These are phyloP conservation scores for Metschnikowia shivogae DNA, from an alignment of 805 yeast species.

Conservation along the genomic window DNA sequence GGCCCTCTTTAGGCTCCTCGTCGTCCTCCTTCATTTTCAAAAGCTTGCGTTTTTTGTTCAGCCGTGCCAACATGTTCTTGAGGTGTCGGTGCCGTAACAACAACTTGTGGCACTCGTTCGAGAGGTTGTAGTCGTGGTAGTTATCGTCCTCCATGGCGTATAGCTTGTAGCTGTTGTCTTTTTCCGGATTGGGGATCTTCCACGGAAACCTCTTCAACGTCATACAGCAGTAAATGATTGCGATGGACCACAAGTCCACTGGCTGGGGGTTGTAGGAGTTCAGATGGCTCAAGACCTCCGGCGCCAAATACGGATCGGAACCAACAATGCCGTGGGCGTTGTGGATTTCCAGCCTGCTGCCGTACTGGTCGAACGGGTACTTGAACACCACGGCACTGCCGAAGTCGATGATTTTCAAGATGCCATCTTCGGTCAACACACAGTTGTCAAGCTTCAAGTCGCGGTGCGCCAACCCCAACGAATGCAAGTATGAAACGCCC, in stretches of 20 bases:
- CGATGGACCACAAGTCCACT: constrained; percentile 82
- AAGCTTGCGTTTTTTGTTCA: constrained; percentile 39
- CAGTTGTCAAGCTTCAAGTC: constrained; percentile 82
- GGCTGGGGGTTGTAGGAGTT: constrained; percentile 67
- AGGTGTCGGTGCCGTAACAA: constrained; percentile 56
- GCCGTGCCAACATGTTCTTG: constrained; percentile 43
- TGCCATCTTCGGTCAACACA: constrained; percentile 70
- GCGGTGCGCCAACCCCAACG: constrained; percentile 77
- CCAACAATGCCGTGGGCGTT: constrained; percentile 70
- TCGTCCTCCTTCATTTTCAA: constrained; percentile 10
- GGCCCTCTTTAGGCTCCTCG: constrained; percentile 10
- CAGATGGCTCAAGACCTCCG: constrained; percentile 60
- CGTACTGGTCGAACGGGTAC: constrained; percentile 60
- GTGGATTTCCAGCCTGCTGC: constrained; percentile 40
- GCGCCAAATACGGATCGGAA: constrained; percentile 82
- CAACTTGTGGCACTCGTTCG: constrained; percentile 68
- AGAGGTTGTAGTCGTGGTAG: constrained; percentile 69
- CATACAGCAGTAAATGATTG: constrained; percentile 84
- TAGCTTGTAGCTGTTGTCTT: constrained; percentile 65
- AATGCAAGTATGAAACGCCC: constrained; percentile 72
- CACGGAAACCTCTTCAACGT: constrained; percentile 81
- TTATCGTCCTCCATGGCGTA: constrained; percentile 66
- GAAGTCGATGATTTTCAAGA: constrained; percentile 74
- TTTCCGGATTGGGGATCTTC: constrained; percentile 64
- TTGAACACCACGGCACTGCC: constrained; percentile 81